Conservation (phyloP, 139 green algal species). For the Nannochloris sp. region DNA sequence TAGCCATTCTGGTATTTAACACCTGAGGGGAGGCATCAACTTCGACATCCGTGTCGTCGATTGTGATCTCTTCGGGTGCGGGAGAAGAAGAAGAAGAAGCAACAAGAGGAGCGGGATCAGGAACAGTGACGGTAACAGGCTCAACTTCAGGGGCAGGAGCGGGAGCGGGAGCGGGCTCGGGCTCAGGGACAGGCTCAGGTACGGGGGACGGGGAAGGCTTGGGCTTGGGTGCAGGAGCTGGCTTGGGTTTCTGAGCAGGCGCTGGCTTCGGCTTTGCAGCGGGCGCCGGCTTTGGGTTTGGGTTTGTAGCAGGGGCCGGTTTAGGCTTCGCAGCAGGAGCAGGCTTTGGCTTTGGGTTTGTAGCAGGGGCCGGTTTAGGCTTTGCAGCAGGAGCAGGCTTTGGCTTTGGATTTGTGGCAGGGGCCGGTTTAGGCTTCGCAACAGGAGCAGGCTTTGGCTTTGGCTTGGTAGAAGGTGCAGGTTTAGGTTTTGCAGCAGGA, state of each 20-base stretch:
- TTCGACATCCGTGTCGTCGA: too few species aligned
- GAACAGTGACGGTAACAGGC: too few species aligned
- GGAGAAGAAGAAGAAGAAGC: too few species aligned
- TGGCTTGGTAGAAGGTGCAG: too few species aligned
- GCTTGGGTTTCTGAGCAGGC: not conserved
- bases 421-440: not conserved
- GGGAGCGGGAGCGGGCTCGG: too few species aligned
- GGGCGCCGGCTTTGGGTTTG: not conserved
- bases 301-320: not conserved
- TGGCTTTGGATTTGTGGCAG: not conserved
- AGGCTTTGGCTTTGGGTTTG: not conserved
- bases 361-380: not conserved
- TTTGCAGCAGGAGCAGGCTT: not conserved
- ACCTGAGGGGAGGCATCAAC: too few species aligned
- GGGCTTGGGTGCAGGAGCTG: not conserved
- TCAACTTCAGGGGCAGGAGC: too few species aligned
- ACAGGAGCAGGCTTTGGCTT: too few species aligned
- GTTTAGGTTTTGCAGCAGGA: too few species aligned
- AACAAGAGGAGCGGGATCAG: too few species aligned
- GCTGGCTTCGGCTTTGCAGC: not conserved
- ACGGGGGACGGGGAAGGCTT: not conserved
- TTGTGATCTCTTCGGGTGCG: too few species aligned
- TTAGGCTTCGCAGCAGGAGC: not conserved
- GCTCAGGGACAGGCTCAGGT: too few species aligned
- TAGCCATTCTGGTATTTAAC: not conserved